These are phyloP conservation scores for Geotrichum klebahnii DNA, from an alignment of 1,139 yeast species.

Conservation along the genomic window DNA sequence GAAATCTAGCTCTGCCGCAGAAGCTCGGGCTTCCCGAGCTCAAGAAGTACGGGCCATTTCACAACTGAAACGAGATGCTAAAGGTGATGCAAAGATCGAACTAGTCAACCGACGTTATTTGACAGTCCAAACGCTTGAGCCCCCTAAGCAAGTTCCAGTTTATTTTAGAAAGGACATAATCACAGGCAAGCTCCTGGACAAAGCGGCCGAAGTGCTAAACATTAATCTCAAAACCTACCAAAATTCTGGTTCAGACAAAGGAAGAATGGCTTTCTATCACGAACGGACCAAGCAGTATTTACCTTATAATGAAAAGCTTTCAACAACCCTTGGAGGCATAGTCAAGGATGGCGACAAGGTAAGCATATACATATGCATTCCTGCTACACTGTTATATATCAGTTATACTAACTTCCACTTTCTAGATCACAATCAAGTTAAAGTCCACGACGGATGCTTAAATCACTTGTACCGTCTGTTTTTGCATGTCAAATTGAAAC, in stretches of 20 bases:
- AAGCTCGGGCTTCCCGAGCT: slow-evolving; percentile 6
- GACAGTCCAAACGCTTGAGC: slow-evolving; percentile 43
- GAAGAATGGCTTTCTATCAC: slow-evolving; percentile 11
- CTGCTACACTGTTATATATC: too few relatives aligned
- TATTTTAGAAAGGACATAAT: slow-evolving; percentile 65
- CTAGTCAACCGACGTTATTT: slow-evolving; percentile 57
- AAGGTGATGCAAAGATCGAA: slow-evolving; percentile 63
- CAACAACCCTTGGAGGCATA: slow-evolving; percentile 13
- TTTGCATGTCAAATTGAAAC: too few relatives aligned
- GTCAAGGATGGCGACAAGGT: slow-evolving; percentile 20
- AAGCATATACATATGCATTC: too few relatives aligned
- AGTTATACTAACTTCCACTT: too few relatives aligned
- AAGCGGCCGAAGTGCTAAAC: slow-evolving; percentile 47
- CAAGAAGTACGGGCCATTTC: slow-evolving; percentile 5
- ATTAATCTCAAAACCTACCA: slow-evolving; percentile 6
- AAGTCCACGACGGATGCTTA: too few relatives aligned
- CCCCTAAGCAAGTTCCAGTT: slow-evolving; percentile 44
- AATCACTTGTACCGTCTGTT: too few relatives aligned
- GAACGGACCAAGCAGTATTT: slow-evolving; percentile 11
- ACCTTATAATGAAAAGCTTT: slow-evolving; percentile 17
- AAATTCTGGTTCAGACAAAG: too few relatives aligned
- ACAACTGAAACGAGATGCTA: slow-evolving; percentile 48
- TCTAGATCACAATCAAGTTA: too few relatives aligned
- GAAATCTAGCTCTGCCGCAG: slow-evolving; percentile 14
- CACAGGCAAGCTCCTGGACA: slow-evolving; percentile 73